Base-by-base conservation (phyloP, 805 yeast genomes). In the Grigorovia transvaalensis region DNA sequence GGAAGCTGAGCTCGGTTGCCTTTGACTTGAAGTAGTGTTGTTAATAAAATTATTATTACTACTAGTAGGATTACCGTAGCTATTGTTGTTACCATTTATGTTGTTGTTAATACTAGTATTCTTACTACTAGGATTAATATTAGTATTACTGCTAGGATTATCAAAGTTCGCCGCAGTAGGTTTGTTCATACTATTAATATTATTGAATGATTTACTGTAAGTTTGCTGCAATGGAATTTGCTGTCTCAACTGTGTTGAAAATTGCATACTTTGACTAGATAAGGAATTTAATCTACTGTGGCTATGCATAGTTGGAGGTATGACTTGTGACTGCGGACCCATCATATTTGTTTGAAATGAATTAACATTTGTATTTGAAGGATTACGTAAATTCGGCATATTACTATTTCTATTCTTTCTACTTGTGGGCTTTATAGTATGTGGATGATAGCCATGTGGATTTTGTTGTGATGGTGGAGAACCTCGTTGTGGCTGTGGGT, bases 361-460 rank as follows among this genome's bases (percentile, higher is more conserved):
- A 8, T 47, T 33, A 20, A 27, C 45, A 27, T 44, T 59, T 9
- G 59, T 46, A 47, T 61, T 64, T 1, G 70, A 65, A 9, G 70
- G 66, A 51, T 59, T 60, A 15, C 69, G 65, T 40, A 66, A 50
- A n/a, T 54, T 54, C 17, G 66, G 63, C 65, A 68, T 61, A 47
- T 62, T 61, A 45, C 69, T 66, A 33, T 57, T 55, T 58, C 71
- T 65, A 49, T 68, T 67, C 50, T 68, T 68, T 50, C 71, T 64
- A 48, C 71, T 67, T 1, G 71, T 66, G 43, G 70, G 63, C 53
- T 64, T 62, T 50, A 65, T 57, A n/a, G 62, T 53, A 48, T 62
- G 59, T 9, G 53, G 48, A 33, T 61, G 59, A 45, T 48, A 44
- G 17, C 44, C 52, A 46, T 51, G 54, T 20, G 48, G 18, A 20